Base-by-base conservation (phyloP, 1,284 basidiomycete genomes). In the Salmacisia buchloeana region DNA sequence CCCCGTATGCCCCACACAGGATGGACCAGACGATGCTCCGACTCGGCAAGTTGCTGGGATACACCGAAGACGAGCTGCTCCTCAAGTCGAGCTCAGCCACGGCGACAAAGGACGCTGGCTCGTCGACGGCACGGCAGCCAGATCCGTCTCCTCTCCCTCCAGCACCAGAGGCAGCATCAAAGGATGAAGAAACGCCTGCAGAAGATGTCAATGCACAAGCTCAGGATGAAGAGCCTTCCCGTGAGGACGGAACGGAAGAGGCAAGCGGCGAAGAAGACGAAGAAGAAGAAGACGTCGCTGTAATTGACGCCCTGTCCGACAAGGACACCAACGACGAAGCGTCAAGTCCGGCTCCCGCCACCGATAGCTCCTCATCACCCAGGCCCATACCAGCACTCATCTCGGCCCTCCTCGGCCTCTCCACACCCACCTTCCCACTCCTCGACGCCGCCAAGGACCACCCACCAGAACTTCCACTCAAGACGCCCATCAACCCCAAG, bases 211-310 rank as follows among this genome's bases (percentile, higher is more conserved):
- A 60, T 31, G 45, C 60, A 36, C 39, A 27, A 59, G 18, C 13
- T 25, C 25, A 62, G 21, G 45, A 64, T n/a, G 63, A 91, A 90
- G 65, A 93, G 93, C 91, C 89, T 89, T 61, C n/a, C n/a, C n/a
- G n/a, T n/a, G n/a, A n/a, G n/a, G n/a, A 87, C 87, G 64, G 87
- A 89, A 0, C 83, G 93, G 4, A 84, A 86, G 62, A 84, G 85
- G 58, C 80, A 92, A 4, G 85, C 87, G 69, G 85, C 83, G 62
- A 63, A 82, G 13, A 68, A 81, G 21, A 56, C 78, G 0, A 74
- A 78, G 0, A 63, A 58, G 61, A 54, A 54, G 49, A 54, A n/a
- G 21, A 25, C 27, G 45, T 33, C 15, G 29, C 13, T 15, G 49
- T 33, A 12, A 29, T 33, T 33, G 49, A 54, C 7, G 49, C 49